Evolutionary conservation across 495 filamentous ascomycete genomes (phyloP), one percentile per base, ranked within the genome.

Genomic region (Tuber brumale): DNA sequence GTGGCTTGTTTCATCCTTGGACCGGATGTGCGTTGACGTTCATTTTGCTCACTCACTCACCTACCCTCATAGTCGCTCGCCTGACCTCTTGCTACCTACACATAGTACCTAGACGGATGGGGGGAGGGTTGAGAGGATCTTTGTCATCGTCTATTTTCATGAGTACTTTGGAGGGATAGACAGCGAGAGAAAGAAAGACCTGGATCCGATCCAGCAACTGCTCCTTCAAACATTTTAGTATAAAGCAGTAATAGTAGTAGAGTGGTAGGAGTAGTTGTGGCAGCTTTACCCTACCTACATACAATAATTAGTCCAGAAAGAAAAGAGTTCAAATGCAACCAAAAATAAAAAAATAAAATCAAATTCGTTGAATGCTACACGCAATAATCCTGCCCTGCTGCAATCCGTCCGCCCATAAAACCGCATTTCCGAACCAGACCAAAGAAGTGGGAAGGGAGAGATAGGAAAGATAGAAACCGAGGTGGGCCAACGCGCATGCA

Each of bases 391-490:
- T 66, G 14, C 31, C 57, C 57, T 16, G 14, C 14, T 66, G 16
- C 57, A 66, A 66, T 61, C 51, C 51, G 51, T 61, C 51, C 51
- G 51, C 27, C 51, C n/a, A 31, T 66, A 35, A 35, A 66, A 66
- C 57, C 57, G 51, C 12, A 31, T 31, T 4, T 31, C 48, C 48
- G 48, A 57, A n/a, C 48, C 48, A 27, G 14, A 27, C 23, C 48
- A 2, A 27, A 57, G 8, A 48, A 48, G 19, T 48, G 19, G 45
- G 43, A 10, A 18, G 2, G 43, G 4, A 45, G 7, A 48, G 23
- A 46, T 19, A 48, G 21, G n/a, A 10, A 57, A 4, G 48, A 48
- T 21, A 23, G 48, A 57, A 57, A 27, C 23, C 23, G 8, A 57
- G 23, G 48, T 27, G 48, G n/a, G 48, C 48, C 48, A 57, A 57